These are phyloP conservation scores for Metarhizium humberi DNA, from an alignment of 2,329 filamentous ascomycete genomes.

Conservation along the genomic window DNA sequence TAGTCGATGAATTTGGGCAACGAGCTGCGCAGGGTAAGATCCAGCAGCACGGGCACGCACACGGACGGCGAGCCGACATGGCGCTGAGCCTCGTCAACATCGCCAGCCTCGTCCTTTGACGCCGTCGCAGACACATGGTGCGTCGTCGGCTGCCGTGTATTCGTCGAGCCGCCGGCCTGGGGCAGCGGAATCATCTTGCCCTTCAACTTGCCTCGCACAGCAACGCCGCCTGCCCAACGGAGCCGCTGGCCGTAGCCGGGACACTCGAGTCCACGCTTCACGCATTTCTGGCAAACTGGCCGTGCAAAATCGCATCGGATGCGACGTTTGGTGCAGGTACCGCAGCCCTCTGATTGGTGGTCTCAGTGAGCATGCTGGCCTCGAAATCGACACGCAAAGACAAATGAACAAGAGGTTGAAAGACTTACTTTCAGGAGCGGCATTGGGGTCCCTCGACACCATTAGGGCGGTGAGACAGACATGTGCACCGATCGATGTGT, in stretches of 20 bases:
- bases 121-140: not conserved
- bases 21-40: constrained; percentile 11
- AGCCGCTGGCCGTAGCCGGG: constrained; percentile 17
- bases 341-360: constrained; percentile 12
- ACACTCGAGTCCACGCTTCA: constrained; percentile 18
- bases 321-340: constrained; percentile 18
- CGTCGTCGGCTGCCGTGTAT: not conserved
- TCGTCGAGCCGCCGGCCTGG: not conserved
- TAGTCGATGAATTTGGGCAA: constrained; percentile 17
- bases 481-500: not conserved
- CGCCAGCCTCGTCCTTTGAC: not conserved
- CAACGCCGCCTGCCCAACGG: constrained; percentile 19
- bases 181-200: constrained; percentile 11
- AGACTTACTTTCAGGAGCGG: not conserved
- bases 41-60: constrained; percentile 4
- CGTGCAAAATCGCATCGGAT: constrained; percentile 18
- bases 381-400: not conserved
- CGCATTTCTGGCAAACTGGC: constrained; percentile 18
- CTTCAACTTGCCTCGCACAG: constrained; percentile 16
- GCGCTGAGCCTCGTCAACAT: not conserved
- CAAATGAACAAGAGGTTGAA: not conserved
- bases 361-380: not conserved
- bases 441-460: not conserved
- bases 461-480: not conserved
- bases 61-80: not conserved